Conservation (phyloP, 2,329 filamentous ascomycete species). For the Chrysoporthe puriensis region DNA sequence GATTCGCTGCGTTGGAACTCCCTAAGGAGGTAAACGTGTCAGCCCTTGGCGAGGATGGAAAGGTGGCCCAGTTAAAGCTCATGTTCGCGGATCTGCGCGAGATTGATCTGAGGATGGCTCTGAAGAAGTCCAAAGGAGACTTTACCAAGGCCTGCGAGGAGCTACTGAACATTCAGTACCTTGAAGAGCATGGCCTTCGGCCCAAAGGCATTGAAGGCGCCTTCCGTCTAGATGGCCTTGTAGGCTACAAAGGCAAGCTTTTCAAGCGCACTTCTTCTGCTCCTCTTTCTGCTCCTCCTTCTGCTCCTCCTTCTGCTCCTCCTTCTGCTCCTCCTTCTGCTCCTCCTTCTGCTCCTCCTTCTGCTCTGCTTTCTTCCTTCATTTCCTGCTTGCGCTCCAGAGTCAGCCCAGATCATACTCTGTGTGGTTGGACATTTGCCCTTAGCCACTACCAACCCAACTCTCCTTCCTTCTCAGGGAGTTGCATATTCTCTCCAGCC, state of each 20-base stretch:
- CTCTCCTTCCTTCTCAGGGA: not conserved
- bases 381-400: constrained; percentile 16
- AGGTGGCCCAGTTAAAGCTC: constrained; percentile 63
- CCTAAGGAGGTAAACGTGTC: constrained; percentile 39
- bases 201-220: constrained; percentile 85
- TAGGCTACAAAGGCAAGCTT: constrained; percentile 37
- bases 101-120: constrained; percentile 66
- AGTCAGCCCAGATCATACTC: not conserved
- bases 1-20: constrained; percentile 33
- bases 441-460: not conserved
- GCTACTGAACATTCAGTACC: constrained; percentile 76
- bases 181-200: constrained; percentile 67
- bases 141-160: constrained; percentile 76
- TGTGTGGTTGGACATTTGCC: not conserved
- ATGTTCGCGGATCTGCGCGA: constrained; percentile 74
- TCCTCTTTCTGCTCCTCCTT: not conserved
- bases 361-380: not conserved
- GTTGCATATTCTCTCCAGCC: too few species aligned
- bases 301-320: constrained; percentile 31
- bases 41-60: constrained; percentile 60
- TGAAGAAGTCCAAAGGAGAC: constrained; percentile 70
- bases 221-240: constrained; percentile 57
- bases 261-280: constrained; percentile 30
- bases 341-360: constrained; percentile 28
- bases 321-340: constrained; percentile 29